Conservation (phyloP, 257 asterid species). For the Solanum dulcamara region DNA sequence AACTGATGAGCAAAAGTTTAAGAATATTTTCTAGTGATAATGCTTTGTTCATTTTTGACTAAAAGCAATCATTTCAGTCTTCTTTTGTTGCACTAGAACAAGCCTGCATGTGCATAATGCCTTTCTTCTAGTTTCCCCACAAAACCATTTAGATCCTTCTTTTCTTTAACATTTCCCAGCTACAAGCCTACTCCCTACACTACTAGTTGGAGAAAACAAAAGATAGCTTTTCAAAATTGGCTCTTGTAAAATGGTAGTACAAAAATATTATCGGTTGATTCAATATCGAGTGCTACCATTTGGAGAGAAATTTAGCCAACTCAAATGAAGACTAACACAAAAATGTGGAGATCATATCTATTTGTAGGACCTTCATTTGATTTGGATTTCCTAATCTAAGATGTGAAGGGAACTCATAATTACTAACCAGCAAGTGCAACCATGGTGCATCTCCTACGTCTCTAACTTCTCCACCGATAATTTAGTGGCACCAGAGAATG, state of each 20-base stretch:
- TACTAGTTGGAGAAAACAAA: background rate
- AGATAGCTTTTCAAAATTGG: background rate
- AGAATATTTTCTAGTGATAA: background rate
- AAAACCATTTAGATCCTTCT: background rate
- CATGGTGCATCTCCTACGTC: background rate
- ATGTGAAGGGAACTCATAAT: background rate
- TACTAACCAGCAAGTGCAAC: background rate
- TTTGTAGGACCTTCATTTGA: conserved; percentile 4
- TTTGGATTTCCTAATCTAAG: background rate
- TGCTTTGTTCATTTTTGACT: conserved; percentile 6
- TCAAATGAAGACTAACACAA: background rate
- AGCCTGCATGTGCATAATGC: conserved; percentile 3
- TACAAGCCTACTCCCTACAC: background rate
- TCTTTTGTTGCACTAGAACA: background rate
- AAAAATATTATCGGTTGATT: background rate
- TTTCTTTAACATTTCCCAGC: background rate
- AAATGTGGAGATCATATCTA: background rate
- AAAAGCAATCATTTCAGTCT: conserved; percentile 2
- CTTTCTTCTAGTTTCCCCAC: background rate
- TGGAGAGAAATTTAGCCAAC: background rate
- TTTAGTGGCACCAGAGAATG: background rate
- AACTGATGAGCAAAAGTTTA: background rate
- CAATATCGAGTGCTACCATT: background rate
- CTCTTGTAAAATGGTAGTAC: background rate
- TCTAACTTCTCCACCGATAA: background rate